Base-by-base conservation (phyloP, 805 yeast species). In the Zygosaccharomyces rouxii region DNA sequence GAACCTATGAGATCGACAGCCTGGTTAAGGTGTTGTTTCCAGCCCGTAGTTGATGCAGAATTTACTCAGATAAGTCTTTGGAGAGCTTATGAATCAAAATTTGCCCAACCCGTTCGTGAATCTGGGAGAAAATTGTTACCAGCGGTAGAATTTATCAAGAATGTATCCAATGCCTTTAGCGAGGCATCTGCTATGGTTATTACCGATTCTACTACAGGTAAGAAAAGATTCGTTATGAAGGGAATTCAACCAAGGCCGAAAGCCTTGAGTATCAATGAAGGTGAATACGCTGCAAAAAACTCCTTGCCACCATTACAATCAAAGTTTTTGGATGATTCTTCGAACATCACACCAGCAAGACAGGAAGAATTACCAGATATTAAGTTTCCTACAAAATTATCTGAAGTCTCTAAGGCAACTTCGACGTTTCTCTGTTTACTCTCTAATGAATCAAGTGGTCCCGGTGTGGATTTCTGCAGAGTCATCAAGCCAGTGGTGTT, bases 121-220 rank as follows among this genome's bases (percentile, higher is more conserved):
- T 77, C 83, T 58, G 74, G 78, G 33, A 73, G 76, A 48, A 79
- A 81, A 56, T 71, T 92, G 43, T 74, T 92, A 28, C 96, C 97
- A 0, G 99, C 99, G 0, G 97, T 94, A 10, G 98, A 94, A 56
- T 94, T 94, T 66, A 94, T 94, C 65, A 89, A 92, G 59, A 92
- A 94, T 62, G 98, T 92, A 18, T 84, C 90, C 29, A 80, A 81
- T 51, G 96, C 96, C 0, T 94, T 94, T 64, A 83, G 86, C 14
- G 79, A 82, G 57, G 89, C 96, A 2, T 84, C 87, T 45, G 98
- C 99, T 0, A 90, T 89, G 92, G 98, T 94, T 13, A 80, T 92
- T 21, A 79, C 79, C 46, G 74, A 79, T 37, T 76, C 81, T 5
- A 73, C 80, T 11, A 81, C 78, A 11, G 83, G 84, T 1, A 77